Conservation (phyloP, 2,329 filamentous ascomycete species). For the Talaromyces amestolkiae region DNA sequence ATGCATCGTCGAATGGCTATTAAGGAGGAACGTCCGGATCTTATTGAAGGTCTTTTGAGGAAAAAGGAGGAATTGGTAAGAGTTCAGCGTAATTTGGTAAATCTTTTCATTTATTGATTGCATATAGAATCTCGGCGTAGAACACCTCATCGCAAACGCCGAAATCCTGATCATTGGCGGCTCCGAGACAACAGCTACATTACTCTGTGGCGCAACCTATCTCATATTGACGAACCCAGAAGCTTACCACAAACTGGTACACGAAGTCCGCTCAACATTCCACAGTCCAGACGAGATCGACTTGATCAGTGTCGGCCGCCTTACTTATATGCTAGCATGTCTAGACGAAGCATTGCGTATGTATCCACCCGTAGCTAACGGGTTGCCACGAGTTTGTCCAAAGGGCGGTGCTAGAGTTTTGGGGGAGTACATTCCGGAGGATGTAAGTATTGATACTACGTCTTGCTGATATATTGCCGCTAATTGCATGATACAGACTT, state of each 20-base stretch:
- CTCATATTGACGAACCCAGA: conserved; percentile 39
- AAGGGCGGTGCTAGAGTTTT: conserved; percentile 23
- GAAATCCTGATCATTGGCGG: conserved; percentile 11
- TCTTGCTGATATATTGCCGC: neutral
- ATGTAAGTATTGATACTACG: conserved; percentile 17
- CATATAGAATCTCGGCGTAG: neutral
- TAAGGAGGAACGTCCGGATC: conserved; percentile 19
- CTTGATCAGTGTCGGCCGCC: conserved; percentile 28
- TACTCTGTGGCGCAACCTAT: conserved; percentile 43
- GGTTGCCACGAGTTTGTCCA: conserved; percentile 24
- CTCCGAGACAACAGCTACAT: conserved; percentile 47
- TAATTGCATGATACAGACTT: conserved; percentile 32
- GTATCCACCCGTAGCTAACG: conserved; percentile 36
- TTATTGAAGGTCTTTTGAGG: conserved; percentile 23
- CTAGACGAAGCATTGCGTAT: conserved; percentile 46
- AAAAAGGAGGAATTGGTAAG: conserved; percentile 24
- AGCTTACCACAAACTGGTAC: conserved; percentile 30
- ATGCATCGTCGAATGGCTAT: conserved; percentile 22
- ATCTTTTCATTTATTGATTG: conserved; percentile 28
- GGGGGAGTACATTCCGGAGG: conserved; percentile 25
- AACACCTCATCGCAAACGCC: conserved; percentile 7
- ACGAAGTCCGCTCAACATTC: conserved; percentile 45
- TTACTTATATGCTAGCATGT: conserved; percentile 43
- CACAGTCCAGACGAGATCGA: conserved; percentile 39
- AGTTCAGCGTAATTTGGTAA: conserved; percentile 20